A percentile compares a stretch with the other conserved stretches of the same genome.
These are phyloP conservation scores for Populus simonii DNA, from an alignment of 345 rosid genomes.

Conservation along the genomic window DNA sequence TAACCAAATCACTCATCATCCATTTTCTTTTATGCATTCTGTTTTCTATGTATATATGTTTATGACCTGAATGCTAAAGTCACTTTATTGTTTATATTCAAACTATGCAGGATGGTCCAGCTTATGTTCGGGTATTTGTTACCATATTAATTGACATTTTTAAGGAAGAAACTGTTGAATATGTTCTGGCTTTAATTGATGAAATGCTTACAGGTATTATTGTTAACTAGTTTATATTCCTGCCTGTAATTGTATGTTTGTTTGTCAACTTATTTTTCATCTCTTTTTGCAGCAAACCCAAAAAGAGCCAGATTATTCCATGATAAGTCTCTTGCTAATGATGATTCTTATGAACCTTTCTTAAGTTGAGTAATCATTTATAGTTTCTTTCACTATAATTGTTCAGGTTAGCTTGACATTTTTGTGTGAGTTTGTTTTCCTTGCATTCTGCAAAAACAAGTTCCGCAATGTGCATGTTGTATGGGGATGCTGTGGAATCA, in stretches of 20 bases:
- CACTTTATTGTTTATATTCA: background rate
- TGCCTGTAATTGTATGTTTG: background rate
- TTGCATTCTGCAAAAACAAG: background rate
- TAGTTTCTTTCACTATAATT: background rate
- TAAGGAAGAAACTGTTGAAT: constrained; percentile 96
- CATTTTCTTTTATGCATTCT: background rate
- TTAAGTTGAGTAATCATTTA: constrained; percentile 57
- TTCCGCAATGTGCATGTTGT: background rate
- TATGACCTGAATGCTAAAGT: background rate
- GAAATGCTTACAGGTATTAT: constrained; percentile 77
- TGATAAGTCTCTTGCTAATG: constrained; percentile 66
- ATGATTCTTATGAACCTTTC: constrained; percentile 92
- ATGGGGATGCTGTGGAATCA: background rate
- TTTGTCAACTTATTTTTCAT: constrained; percentile 23
- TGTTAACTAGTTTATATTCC: background rate
- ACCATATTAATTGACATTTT: constrained; percentile 77
- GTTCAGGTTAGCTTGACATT: background rate
- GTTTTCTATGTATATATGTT: background rate
- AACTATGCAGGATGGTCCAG: constrained; percentile 83
- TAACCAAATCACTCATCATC: constrained; percentile 18
- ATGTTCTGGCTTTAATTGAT: constrained; percentile 90
- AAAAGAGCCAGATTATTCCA: constrained; percentile 89
- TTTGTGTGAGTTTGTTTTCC: background rate
- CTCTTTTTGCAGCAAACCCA: constrained; percentile 67
- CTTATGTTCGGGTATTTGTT: constrained; percentile 81